Conservation (phyloP, 495 filamentous ascomycete species). For the Xylaria intraflava region DNA sequence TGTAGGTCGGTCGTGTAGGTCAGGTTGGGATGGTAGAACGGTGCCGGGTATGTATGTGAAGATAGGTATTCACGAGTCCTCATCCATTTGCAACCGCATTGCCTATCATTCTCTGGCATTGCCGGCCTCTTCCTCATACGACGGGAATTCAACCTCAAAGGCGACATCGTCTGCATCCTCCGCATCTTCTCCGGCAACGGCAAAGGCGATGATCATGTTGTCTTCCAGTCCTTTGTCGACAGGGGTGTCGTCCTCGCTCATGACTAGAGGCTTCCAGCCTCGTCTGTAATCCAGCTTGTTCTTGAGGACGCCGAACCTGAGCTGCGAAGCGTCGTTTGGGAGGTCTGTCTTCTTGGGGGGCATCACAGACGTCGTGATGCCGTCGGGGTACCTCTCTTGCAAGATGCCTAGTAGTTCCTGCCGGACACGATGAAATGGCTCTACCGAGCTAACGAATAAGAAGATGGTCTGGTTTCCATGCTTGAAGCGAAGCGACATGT, state of each 20-base stretch:
- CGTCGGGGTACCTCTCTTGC: conserved; percentile 42
- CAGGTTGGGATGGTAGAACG: not conserved
- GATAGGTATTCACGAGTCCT: no score
- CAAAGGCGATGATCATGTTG: conserved; percentile 63
- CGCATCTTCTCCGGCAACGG: conserved; percentile 43
- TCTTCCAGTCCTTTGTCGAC: conserved; percentile 42
- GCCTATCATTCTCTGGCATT: conserved; percentile 9
- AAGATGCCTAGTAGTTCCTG: conserved; percentile 54
- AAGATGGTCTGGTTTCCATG: conserved; percentile 71
- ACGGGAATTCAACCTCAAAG: conserved; percentile 62
- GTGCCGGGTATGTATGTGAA: not conserved
- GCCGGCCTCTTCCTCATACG: conserved; percentile 38
- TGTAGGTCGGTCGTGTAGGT: not conserved
- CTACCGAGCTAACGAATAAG: conserved; percentile 57
- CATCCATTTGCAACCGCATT: no score
- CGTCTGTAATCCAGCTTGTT: conserved; percentile 23
- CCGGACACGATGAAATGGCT: conserved; percentile 56
- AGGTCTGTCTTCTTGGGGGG: conserved; percentile 23
- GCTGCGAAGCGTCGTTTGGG: conserved; percentile 32
- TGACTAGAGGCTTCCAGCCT: conserved; percentile 37
- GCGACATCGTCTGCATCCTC: conserved; percentile 46
- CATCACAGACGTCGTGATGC: conserved; percentile 25
- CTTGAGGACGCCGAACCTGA: conserved; percentile 36
- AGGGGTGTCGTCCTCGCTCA: conserved; percentile 30
- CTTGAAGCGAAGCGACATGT: conserved; percentile 71